Conservation (phyloP, 2,329 filamentous ascomycete genomes). For the Zymoseptoria passerinii region DNA sequence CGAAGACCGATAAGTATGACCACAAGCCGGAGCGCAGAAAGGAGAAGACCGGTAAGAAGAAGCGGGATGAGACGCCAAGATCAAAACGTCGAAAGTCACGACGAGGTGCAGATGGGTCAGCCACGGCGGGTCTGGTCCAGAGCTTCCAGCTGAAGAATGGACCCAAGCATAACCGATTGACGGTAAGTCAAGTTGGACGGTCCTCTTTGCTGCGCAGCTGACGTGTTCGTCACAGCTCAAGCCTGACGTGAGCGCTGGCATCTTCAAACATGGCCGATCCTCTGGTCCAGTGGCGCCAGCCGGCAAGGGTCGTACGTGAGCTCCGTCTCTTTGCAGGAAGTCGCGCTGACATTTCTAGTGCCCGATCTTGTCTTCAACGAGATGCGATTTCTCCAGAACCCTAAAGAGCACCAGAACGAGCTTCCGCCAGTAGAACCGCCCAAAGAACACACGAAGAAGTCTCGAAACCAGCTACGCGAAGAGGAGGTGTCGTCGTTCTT, state of each 20-base stretch:
- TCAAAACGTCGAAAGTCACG: conserved; percentile 28
- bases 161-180: conserved; percentile 36
- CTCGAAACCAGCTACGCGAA: conserved; percentile 27
- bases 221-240: conserved; percentile 32
- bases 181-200: conserved; percentile 28
- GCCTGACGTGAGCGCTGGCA: conserved; percentile 33
- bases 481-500: conserved; percentile 42
- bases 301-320: conserved; percentile 34
- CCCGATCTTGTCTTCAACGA: conserved; percentile 46
- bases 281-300: conserved; percentile 38
- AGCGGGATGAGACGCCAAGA: conserved; percentile 12
- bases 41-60: conserved; percentile 13
- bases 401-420: conserved; percentile 22
- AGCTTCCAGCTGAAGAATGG: conserved; percentile 40
- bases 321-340: conserved; percentile 2
- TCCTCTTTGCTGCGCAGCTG: background rate
- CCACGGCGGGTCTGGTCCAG: conserved; percentile 32
- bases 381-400: conserved; percentile 41
- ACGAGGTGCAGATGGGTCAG: conserved; percentile 31
- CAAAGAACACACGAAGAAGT: conserved; percentile 30
- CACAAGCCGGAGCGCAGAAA: conserved; percentile 29
- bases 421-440: conserved; percentile 11
- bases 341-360: conserved; percentile 31
- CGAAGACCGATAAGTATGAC: conserved; percentile 39
- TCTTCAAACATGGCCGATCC: conserved; percentile 43